Base-by-base conservation (phyloP, 768 basidiomycete species). In the Suillus decipiens region DNA sequence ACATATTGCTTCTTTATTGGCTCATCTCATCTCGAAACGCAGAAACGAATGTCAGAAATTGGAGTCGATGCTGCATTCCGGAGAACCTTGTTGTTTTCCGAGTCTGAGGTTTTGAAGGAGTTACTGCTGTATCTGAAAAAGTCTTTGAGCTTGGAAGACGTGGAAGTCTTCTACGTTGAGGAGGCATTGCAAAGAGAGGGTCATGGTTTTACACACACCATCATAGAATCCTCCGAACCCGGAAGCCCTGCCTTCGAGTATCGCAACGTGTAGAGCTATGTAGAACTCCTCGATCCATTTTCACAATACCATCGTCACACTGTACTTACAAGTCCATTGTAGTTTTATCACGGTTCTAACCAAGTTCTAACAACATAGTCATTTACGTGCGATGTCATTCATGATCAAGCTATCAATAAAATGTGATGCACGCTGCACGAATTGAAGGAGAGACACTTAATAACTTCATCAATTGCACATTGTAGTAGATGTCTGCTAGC, bases 181-280 rank as follows among this genome's bases (percentile, higher is more conserved):
- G 88, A 90, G 54, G 91, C 89, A 2, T 71, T 82, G 69, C 77
- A 80, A 60, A 84, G 82, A 64, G 78, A 77, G 48, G 82, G 77
- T 15, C 75, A 78, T 2, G 89, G 89, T 0, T 93, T 86, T 73
- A 86, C 83, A 17, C 82, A 83, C 70, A 78, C 72, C 62, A 89
- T 93, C 67, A 87, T 95, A 50, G 94, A 95, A 62, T 78, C 79
- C n/a, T 91, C 93, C 12, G 94, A 96, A 77, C 96, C 96, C 39
- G 94, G 92, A 11, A 82, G 79, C 41, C 95, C 95, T 53, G 89
- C 88, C 5, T 91, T 95, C 70, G 90, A 95, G 71, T 96, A 95
- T 76, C 86, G 87, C 72, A 97, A 96, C 75, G 86, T 90, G 43
- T 74, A 75, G 61, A 59, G 28, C 7, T 17, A 86, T 90, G 34